Conservation (phyloP, 345 rosid species). For the Microcos paniculata region DNA sequence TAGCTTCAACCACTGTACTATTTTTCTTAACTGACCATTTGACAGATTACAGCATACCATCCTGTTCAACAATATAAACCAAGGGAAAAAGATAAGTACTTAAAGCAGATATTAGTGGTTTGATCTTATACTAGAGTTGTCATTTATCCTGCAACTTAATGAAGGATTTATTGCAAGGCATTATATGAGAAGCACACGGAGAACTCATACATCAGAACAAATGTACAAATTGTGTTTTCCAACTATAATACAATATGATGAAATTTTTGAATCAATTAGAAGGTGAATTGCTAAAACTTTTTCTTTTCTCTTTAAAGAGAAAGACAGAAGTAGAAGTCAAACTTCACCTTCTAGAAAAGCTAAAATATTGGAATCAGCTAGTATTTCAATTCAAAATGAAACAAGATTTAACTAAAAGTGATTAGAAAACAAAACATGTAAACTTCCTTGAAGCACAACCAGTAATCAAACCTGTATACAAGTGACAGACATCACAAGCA, state of each 20-base stretch:
- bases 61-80: constrained; percentile 45
- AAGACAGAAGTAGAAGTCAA: not conserved
- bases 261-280: not conserved
- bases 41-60: constrained; percentile 58
- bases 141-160: not conserved
- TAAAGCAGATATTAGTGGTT: not conserved
- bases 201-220: not conserved
- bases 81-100: constrained; percentile 17
- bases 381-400: not conserved
- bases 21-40: constrained; percentile 43
- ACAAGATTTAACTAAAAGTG: not conserved
- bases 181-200: not conserved
- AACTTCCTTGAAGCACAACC: not conserved
- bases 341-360: not conserved
- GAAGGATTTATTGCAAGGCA: constrained; percentile 2
- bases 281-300: not conserved
- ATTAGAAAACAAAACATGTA: not conserved
- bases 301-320: not conserved
- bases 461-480: not conserved
- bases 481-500: not conserved
- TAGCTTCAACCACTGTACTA: constrained; percentile 64
- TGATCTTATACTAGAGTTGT: constrained; percentile 7
- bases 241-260: not conserved
- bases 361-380: not conserved
- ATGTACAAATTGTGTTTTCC: not conserved